A percentile compares a stretch with the other conserved stretches of the same genome.
Evolutionary conservation across 2,329 filamentous ascomycete species (phyloP).

Genomic region (Ceratocystis cacaofunesta): DNA sequence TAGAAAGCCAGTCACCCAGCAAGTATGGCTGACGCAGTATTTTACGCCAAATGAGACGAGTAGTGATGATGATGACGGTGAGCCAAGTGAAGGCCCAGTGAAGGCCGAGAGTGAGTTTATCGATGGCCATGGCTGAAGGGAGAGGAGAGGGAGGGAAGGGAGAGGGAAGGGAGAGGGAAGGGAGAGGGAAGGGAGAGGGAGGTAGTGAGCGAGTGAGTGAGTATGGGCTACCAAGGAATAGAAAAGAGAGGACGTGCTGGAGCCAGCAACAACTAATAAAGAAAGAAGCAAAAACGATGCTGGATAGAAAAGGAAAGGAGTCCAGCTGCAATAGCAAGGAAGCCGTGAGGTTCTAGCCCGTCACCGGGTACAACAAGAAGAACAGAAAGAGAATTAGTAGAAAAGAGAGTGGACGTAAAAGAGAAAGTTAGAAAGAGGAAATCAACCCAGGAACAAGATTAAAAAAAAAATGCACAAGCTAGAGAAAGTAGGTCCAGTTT

Average conservation of each 20-base stretch:
- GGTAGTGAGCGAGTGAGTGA: not conserved
- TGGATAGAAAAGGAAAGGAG: not conserved
- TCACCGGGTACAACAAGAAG: not conserved
- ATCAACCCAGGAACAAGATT: not conserved
- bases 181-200: not conserved
- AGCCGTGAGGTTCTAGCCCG: no score
- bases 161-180: not conserved
- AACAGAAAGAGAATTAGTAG: not conserved
- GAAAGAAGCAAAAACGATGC: not conserved
- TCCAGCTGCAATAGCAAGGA: not conserved
- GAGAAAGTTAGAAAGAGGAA: not conserved
- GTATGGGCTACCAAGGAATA: not conserved
- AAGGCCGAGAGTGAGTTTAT: slow-evolving; percentile 13
- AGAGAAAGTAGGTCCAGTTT: not conserved
- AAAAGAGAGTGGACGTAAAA: not conserved
- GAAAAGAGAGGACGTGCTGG: not conserved
- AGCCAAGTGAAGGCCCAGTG: slow-evolving; percentile 21
- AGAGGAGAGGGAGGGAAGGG: not conserved
- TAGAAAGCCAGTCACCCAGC: slow-evolving; percentile 21
- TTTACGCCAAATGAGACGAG: slow-evolving; percentile 19
- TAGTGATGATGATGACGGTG: slow-evolving; percentile 19
- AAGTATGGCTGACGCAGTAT: slow-evolving; percentile 18
- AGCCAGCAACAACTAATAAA: not conserved
- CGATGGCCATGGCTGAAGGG: slow-evolving; percentile 10
- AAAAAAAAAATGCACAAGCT: not conserved